Percentiles rank a stretch among this genome's conserved stretches.
These are phyloP conservation scores for Termitomyces sp. DNA, from an alignment of 768 basidiomycete genomes.

Conservation along the genomic window DNA sequence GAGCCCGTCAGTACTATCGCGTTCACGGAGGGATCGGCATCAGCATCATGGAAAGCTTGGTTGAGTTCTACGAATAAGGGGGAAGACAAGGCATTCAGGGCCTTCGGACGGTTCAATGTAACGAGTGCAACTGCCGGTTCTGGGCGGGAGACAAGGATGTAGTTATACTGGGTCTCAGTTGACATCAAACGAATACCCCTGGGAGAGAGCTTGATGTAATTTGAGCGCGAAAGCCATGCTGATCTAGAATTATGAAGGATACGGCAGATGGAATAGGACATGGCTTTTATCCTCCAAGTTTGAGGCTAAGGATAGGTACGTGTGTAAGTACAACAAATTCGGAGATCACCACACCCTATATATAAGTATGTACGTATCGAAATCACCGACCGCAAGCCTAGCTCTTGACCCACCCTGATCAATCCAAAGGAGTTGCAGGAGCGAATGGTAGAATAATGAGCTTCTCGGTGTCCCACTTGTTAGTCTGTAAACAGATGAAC, in stretches of 20 bases:
- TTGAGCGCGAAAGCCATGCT: slow-evolving; percentile 4
- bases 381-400: neutral
- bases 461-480: slow-evolving; percentile 57
- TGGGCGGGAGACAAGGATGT: slow-evolving; percentile 66
- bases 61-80: slow-evolving; percentile 82
- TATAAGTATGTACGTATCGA: too few relatives aligned
- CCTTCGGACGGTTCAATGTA: slow-evolving; percentile 85
- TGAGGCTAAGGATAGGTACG: neutral
- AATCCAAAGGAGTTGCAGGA: slow-evolving; percentile 24
- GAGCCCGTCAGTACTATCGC: slow-evolving; percentile 92
- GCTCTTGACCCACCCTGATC: slow-evolving; percentile 2
- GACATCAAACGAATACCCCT: slow-evolving; percentile 44
- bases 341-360: neutral
- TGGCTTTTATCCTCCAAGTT: slow-evolving; percentile 1
- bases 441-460: slow-evolving; percentile 43
- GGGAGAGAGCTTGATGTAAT: slow-evolving; percentile 6
- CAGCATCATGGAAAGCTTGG: slow-evolving; percentile 63
- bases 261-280: slow-evolving; percentile 19
- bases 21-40: slow-evolving; percentile 64
- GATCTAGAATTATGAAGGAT: slow-evolving; percentile 14
- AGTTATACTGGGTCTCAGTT: slow-evolving; percentile 38
- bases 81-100: slow-evolving; percentile 80
- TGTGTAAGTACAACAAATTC: neutral
- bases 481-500: neutral
- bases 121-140: slow-evolving; percentile 70